phyloP scores from a whole-genome alignment of 176 grass and related monocot genomes.

The Raddia distichophylla region DNA sequence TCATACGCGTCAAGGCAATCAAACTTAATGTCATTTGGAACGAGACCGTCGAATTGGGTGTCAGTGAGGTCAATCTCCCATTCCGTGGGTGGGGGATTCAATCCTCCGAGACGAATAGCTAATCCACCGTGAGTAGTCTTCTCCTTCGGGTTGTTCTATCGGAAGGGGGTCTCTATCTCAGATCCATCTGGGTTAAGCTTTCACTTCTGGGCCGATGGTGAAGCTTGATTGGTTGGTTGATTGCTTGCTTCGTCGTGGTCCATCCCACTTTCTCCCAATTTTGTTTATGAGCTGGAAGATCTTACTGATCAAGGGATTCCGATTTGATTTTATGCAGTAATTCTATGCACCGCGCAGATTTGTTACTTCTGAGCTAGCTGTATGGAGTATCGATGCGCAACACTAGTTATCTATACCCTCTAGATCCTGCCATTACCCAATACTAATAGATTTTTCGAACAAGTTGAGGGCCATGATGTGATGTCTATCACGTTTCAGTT shows the following conservation, averaged over 20 bases:
- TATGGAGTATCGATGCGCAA: not conserved
- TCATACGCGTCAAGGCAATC: no score
- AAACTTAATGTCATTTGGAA: no score
- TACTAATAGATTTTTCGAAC: not conserved
- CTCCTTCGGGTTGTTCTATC: not conserved
- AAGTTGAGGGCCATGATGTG: not conserved
- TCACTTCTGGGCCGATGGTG: not conserved
- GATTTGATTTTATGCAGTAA: not conserved
- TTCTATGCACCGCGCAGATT: conserved; percentile 1
- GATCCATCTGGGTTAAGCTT: conserved; percentile 9
- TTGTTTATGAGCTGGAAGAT: conserved; percentile 11
- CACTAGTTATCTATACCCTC: not conserved
- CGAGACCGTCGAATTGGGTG: no score
- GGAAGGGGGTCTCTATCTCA: not conserved
- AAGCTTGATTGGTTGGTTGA: not conserved
- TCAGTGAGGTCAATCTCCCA: no score
- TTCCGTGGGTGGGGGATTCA: no score
- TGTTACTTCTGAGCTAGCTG: not conserved
- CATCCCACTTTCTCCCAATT: conserved; percentile 26
- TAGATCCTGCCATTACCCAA: not conserved
- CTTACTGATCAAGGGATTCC: not conserved
- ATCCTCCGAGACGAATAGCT: not conserved
- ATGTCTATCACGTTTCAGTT: not conserved
- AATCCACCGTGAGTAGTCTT: not conserved
- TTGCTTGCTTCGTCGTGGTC: not conserved